Percentiles rank a stretch among this genome's conserved stretches.
phyloP scores from a whole-genome alignment of 768 basidiomycete species.

The Mycena metata region DNA sequence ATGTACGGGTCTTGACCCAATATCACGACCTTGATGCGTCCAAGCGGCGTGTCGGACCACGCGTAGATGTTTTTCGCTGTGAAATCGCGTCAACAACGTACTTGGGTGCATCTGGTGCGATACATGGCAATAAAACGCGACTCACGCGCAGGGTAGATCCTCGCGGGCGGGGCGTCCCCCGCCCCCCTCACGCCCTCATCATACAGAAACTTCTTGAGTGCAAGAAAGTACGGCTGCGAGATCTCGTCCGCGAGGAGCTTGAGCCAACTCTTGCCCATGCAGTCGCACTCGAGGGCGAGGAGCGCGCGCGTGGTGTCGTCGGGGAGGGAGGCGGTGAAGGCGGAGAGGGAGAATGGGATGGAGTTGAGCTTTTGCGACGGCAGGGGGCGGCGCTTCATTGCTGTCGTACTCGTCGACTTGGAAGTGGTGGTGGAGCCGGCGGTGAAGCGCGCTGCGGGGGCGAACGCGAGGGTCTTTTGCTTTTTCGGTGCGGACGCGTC shows the following conservation, averaged over 20 bases:
- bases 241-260: conserved; percentile 82
- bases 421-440: background rate
- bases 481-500: conserved; percentile 62
- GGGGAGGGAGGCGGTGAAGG: conserved; percentile 65
- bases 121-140: conserved; percentile 24
- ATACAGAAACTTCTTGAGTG: conserved; percentile 78
- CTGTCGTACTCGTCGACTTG: background rate
- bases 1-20: conserved; percentile 94
- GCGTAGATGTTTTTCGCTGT: conserved; percentile 87
- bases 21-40: conserved; percentile 89
- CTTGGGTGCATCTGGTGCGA: no score
- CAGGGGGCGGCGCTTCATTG: background rate
- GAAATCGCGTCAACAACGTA: no score
- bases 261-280: conserved; percentile 74
- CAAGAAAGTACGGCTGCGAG: conserved; percentile 81
- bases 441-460: conserved; percentile 27
- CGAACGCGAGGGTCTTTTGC: conserved; percentile 48
- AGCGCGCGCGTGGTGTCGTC: conserved; percentile 67
- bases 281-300: conserved; percentile 76
- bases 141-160: conserved; percentile 87
- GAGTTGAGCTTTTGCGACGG: conserved; percentile 62
- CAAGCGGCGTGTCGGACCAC: conserved; percentile 91
- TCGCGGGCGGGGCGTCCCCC: conserved; percentile 57
- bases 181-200: conserved; percentile 70
- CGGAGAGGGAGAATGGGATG: conserved; percentile 75